These are phyloP conservation scores for Favolaschia claudopus DNA, from an alignment of 768 basidiomycete species.

Conservation along the genomic window DNA sequence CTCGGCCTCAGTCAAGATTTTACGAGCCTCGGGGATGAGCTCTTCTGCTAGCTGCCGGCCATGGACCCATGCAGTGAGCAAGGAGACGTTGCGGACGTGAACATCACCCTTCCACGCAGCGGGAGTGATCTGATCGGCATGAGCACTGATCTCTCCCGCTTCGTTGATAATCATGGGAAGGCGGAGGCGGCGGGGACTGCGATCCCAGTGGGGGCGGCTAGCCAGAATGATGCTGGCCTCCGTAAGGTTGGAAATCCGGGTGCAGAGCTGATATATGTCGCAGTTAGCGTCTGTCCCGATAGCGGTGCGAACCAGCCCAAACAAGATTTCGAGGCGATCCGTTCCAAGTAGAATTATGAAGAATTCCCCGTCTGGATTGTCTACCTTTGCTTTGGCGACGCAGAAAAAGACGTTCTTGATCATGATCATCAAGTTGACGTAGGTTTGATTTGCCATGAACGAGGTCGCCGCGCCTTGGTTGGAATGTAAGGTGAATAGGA, in stretches of 20 bases:
- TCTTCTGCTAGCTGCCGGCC: too few species aligned
- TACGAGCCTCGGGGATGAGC: too few species aligned
- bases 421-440: constrained; percentile 38
- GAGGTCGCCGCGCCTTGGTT: constrained; percentile 6
- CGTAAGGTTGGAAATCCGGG: not conserved
- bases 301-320: constrained; percentile 30
- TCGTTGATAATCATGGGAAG: constrained; percentile 36
- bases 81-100: constrained; percentile 28
- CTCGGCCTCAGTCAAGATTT: not conserved
- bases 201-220: not conserved
- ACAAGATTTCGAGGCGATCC: constrained; percentile 20
- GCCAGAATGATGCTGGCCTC: not conserved
- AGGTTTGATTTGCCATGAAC: constrained; percentile 38
- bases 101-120: constrained; percentile 42
- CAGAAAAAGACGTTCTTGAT: constrained; percentile 33
- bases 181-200: constrained; percentile 38
- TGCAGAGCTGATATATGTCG: not conserved
- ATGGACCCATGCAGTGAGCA: constrained; percentile 37
- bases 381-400: constrained; percentile 32
- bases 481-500: constrained; percentile 30
- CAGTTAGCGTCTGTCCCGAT: not conserved
- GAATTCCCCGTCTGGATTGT: constrained; percentile 23
- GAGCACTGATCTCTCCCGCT: constrained; percentile 27
- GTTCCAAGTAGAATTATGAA: constrained; percentile 28
- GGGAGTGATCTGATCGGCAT: constrained; percentile 43